Percentiles rank a stretch among this genome's conserved stretches.
These are phyloP conservation scores for Glebionis coronaria DNA, from an alignment of 129 eudicot species.

Conservation along the genomic window DNA sequence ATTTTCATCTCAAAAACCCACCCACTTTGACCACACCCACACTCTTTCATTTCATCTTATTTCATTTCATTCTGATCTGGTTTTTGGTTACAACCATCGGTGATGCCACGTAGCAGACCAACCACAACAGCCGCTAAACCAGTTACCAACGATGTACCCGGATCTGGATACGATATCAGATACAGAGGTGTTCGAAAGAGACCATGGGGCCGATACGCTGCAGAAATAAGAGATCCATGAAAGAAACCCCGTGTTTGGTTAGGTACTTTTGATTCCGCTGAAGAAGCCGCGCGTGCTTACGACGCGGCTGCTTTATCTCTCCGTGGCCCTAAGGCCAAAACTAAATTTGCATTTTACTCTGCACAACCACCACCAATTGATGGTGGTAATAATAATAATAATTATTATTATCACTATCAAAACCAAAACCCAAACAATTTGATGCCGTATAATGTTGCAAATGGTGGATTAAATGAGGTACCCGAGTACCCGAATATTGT, in stretches of 20 bases:
- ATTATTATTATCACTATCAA: constrained; percentile 17
- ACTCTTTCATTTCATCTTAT: no score
- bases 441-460: no score
- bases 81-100: no score
- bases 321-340: constrained; percentile 39
- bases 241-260: constrained; percentile 41
- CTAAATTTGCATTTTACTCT: constrained; percentile 30
- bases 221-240: constrained; percentile 44
- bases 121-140: not conserved
- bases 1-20: no score
- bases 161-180: constrained; percentile 21
- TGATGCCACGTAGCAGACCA: not conserved
- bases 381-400: no score
- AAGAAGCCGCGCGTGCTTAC: constrained; percentile 44
- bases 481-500: no score
- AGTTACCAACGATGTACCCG: constrained; percentile 14
- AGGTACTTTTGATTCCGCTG: constrained; percentile 42
- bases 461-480: no score
- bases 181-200: constrained; percentile 28
- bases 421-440: no score
- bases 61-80: no score
- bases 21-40: no score
- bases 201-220: constrained; percentile 45
- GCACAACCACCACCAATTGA: no score
- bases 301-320: constrained; percentile 36